Evolutionary conservation across 2,329 filamentous ascomycete genomes (phyloP).

Genomic region (Colletotrichum filicis): DNA sequence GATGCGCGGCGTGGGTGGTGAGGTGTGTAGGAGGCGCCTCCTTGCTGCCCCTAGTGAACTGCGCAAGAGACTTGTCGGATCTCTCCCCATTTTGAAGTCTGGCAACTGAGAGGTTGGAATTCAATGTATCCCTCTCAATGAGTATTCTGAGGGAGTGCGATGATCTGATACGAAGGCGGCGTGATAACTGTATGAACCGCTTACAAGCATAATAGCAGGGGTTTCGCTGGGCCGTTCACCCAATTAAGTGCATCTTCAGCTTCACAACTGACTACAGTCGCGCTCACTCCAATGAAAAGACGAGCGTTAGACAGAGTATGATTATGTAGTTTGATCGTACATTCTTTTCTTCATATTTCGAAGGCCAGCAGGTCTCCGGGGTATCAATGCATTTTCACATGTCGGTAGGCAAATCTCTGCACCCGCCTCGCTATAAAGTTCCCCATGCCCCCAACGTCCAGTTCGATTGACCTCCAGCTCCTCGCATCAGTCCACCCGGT

Average conservation of each 20-base stretch:
- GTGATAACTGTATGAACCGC: not conserved
- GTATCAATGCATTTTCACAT: slow-evolving; percentile 14
- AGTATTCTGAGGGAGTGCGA: not conserved
- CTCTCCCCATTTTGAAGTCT: slow-evolving; percentile 15
- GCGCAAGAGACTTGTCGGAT: not conserved
- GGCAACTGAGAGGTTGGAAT: not conserved
- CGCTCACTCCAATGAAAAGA: not conserved
- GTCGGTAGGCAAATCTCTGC: not conserved
- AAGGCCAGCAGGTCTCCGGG: not conserved
- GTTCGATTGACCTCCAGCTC: slow-evolving; percentile 52
- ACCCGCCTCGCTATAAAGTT: slow-evolving; percentile 48
- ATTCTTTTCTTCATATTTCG: not conserved
- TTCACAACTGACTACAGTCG: not conserved
- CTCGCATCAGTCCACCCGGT: slow-evolving; percentile 59
- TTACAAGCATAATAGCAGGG: slow-evolving; percentile 23
- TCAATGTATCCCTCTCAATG: not conserved
- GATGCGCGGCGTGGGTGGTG: not conserved
- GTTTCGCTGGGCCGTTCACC: not conserved
- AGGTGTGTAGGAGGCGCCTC: not conserved
- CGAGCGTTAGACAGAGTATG: not conserved
- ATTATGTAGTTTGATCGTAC: not conserved
- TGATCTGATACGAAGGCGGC: not conserved
- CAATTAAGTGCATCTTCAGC: slow-evolving; percentile 13
- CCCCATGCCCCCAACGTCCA: slow-evolving; percentile 76
- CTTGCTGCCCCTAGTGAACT: not conserved